Evolutionary conservation across 345 rosid genomes (phyloP), one percentile per base, ranked within the genome.

Genomic region (Hibiscus mutabilis): DNA sequence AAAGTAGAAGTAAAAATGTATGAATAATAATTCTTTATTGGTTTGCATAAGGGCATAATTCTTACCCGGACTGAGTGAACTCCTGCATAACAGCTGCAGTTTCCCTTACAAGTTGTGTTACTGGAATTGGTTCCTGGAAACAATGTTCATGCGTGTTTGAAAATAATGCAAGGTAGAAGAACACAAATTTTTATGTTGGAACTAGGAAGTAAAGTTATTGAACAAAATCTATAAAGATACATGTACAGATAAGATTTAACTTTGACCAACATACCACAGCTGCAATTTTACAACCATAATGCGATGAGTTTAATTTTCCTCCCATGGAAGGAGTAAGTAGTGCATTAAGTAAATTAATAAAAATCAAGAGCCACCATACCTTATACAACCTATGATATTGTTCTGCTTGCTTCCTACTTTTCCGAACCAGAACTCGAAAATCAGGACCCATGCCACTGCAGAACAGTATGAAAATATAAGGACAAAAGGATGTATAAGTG

Each of bases 71-170:
- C 22, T 60, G 96, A 69, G 98, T 94, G 77, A 94, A 94, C 83
- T 94, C 97, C 78, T 94, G 98, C 97, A 94, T 94, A 66, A 91
- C 98, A 80, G 98, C 91, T 10, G 98, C 96, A 51, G 93, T 91
- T 81, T 94, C 98, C 85, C 98, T 86, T 56, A 91, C 98, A 68
- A 94, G 94, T 77, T 94, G 98, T 6, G 96, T 91, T 66, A 94
- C 97, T n/a, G 98, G 98, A 69, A 94, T 91, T 59, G 96, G 91
- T 80, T 94, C 98, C 98, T 94, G 79, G 74, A 74, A 73, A 19
- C 57, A 75, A 66, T 46, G 31, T 52, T 77, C 60, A 12, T 24
- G 60, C 60, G 69, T 63, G 70, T 75, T 24, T 63, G 29, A 74
- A 19, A 40, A 51, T 56, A 46, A 46, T 35, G 31, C 74, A 10